phyloP scores from a whole-genome alignment of 768 basidiomycete species.

The Termitomyces titanicus region DNA sequence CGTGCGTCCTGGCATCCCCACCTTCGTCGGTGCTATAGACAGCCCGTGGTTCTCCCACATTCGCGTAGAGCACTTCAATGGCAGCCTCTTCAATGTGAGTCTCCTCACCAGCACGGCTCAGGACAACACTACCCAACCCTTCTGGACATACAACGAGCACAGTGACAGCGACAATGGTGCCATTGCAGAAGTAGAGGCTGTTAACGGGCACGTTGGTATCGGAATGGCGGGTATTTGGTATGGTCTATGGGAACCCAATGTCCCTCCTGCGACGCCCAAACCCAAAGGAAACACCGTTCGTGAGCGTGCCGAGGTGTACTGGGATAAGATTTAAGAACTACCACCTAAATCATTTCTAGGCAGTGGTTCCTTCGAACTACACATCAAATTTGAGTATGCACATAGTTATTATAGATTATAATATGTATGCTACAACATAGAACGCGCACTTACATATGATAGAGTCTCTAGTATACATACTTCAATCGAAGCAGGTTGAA shows the following conservation, averaged over 20 bases:
- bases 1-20: conserved; percentile 14
- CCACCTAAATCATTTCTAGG: too few relatives aligned
- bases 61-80: conserved; percentile 16
- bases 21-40: conserved; percentile 14
- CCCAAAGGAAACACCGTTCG: conserved; percentile 18
- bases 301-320: conserved; percentile 23
- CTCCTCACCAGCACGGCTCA: conserved; percentile 14
- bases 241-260: conserved; percentile 16
- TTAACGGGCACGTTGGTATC: conserved; percentile 13
- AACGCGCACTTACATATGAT: too few relatives aligned
- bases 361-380: too few relatives aligned
- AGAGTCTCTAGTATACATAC: too few relatives aligned
- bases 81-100: conserved; percentile 18
- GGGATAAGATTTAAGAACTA: conserved; percentile 9
- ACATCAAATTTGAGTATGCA: too few relatives aligned
- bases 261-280: conserved; percentile 10
- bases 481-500: too few relatives aligned
- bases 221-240: conserved; percentile 17
- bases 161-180: conserved; percentile 7
- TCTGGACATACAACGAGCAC: conserved; percentile 17
- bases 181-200: conserved; percentile 16
- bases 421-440: too few relatives aligned
- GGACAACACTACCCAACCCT: too few relatives aligned
- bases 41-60: conserved; percentile 17
- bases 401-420: too few relatives aligned